Conservation (phyloP, 2,329 filamentous ascomycete species). For the Fusarium euwallaceae region DNA sequence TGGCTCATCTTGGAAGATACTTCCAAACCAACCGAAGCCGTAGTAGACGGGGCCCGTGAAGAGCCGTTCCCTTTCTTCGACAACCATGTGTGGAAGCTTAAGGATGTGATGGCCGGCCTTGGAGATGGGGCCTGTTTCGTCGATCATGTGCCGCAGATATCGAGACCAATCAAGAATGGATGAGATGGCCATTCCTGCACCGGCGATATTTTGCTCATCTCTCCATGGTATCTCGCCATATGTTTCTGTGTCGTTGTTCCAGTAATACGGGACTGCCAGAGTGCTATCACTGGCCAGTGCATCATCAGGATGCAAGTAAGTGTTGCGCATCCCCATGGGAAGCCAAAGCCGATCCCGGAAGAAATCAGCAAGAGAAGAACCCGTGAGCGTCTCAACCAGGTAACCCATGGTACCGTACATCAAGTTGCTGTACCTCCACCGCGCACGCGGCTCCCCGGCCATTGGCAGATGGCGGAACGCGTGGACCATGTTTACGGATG, state of each 20-base stretch:
- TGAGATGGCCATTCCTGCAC: constrained; percentile 58
- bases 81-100: constrained; percentile 43
- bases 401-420: constrained; percentile 60
- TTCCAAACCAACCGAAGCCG: constrained; percentile 42
- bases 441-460: constrained; percentile 57
- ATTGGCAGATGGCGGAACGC: constrained; percentile 59
- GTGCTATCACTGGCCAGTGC: constrained; percentile 15
- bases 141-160: constrained; percentile 51
- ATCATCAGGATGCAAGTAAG: constrained; percentile 48
- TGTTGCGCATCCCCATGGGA: constrained; percentile 59
- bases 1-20: constrained; percentile 35
- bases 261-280: constrained; percentile 57
- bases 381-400: constrained; percentile 55
- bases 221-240: constrained; percentile 44
- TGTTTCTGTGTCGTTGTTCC: constrained; percentile 46
- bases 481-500: constrained; percentile 46
- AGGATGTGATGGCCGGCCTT: constrained; percentile 41
- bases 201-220: constrained; percentile 20
- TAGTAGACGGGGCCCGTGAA: constrained; percentile 38
- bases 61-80: constrained; percentile 18
- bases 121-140: constrained; percentile 46
- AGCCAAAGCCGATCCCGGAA: constrained; percentile 56
- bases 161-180: constrained; percentile 56
- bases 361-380: constrained; percentile 53
- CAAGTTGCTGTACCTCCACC: constrained; percentile 62